Conservation (phyloP, 495 filamentous ascomycete species). For the Neurospora tetraspora region DNA sequence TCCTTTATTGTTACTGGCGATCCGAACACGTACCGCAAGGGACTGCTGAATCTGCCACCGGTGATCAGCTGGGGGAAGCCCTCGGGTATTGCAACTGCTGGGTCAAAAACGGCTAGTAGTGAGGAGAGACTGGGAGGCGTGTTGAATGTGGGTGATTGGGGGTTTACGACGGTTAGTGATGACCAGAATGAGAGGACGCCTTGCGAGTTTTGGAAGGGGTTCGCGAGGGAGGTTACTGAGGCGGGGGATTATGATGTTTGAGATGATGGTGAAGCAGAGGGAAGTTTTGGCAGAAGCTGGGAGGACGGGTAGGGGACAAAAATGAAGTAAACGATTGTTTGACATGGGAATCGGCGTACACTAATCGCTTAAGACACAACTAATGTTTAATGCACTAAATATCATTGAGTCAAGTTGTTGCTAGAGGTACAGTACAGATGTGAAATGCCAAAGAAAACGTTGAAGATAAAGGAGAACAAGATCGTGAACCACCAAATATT, state of each 20-base stretch:
- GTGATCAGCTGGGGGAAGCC: slow-evolving; percentile 27
- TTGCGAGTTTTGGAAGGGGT: slow-evolving; percentile 29
- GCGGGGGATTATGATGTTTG: slow-evolving; percentile 22
- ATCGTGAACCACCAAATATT: no score
- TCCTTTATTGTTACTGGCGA: slow-evolving; percentile 28
- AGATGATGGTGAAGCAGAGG: neutral
- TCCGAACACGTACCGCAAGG: slow-evolving; percentile 26
- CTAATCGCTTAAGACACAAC: neutral
- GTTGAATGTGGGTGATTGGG: slow-evolving; percentile 26
- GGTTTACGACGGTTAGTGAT: slow-evolving; percentile 24
- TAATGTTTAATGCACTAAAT: neutral
- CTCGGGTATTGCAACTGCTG: neutral
- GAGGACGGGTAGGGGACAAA: neutral
- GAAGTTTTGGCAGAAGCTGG: neutral
- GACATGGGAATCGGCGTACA: no score
- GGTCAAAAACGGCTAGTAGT: neutral
- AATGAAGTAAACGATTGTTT: neutral
- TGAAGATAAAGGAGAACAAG: no score
- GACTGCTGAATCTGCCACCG: slow-evolving; percentile 22
- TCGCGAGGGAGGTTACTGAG: slow-evolving; percentile 24
- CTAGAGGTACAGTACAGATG: neutral
- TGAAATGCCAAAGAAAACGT: no score
- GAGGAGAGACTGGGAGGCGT: slow-evolving; percentile 20
- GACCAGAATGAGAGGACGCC: slow-evolving; percentile 20
- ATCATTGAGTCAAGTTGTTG: neutral